Percentiles rank a stretch among this genome's conserved stretches.
Evolutionary conservation across 306 rosid species (phyloP).

Genomic region (Fragaria nilgerrensis): DNA sequence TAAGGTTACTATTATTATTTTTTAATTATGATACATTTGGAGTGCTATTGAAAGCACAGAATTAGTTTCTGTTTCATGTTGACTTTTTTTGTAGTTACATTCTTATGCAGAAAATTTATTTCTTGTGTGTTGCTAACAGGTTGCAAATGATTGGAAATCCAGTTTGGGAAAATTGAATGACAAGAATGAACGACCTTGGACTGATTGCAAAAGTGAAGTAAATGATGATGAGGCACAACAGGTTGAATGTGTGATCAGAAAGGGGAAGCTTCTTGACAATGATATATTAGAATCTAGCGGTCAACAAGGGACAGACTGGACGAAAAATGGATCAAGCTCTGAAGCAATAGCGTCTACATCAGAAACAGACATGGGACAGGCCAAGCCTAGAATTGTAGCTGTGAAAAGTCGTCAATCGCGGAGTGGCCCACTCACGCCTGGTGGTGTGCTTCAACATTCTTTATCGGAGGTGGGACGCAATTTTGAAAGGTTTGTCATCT

Average conservation of each 20-base stretch:
- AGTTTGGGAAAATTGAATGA: constrained; percentile 45
- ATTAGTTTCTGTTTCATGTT: neutral
- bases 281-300: constrained; percentile 41
- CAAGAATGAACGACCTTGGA: constrained; percentile 39
- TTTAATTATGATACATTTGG: neutral
- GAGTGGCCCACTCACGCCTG: constrained; percentile 87
- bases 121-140: constrained; percentile 38
- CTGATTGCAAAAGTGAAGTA: constrained; percentile 35
- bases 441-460: constrained; percentile 65
- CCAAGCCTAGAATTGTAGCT: constrained; percentile 50
- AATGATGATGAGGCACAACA: constrained; percentile 44
- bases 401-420: constrained; percentile 63
- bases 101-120: neutral
- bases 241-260: constrained; percentile 38
- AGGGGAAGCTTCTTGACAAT: constrained; percentile 45
- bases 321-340: constrained; percentile 42
- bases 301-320: constrained; percentile 46
- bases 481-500: constrained; percentile 52
- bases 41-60: neutral
- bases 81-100: constrained; percentile 6
- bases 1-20: constrained; percentile 29
- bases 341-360: constrained; percentile 47
- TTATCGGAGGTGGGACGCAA: constrained; percentile 54
- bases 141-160: constrained; percentile 46
- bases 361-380: constrained; percentile 43